Base-by-base conservation (phyloP, 164 flowering plant species). In the Dillenia turbinata region DNA sequence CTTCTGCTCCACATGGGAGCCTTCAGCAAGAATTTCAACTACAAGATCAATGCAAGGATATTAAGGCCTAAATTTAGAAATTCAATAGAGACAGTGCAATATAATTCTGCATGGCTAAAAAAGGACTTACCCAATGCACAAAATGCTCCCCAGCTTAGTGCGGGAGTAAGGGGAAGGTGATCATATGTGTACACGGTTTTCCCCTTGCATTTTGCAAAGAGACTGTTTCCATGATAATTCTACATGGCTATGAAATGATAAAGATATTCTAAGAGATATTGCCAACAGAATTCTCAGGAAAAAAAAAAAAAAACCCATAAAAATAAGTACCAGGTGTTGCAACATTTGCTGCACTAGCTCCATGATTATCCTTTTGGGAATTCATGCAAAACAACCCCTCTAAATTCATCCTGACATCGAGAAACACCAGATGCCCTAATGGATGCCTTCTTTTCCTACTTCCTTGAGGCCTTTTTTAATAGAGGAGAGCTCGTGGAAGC, bases 401-500 rank as follows among this genome's bases (percentile, higher is more conserved):
- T 10, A 61, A 26, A 44, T 19, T 61, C 65, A 44, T 9, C 45
- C 22, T 54, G 59, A 56, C 48, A 16, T 14, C 52, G 49, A 47
- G 70, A 54, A 56, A 50, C 56, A 64, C 63, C 65, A 22, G 71
- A 61, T 54, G 59, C 54, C 19, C 49, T 66, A 52, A 33, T 19
- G 10, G 40, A 54, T 68, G 33, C 61, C 73, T 71, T 79, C 69
- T 33, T 33, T 6, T 33, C 40, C 40, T 33, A 4, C 40, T 75
- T 81, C 65, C 74, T 77, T 50, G 82, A 71, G 66, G 65, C 60
- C 69, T 75, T 78, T 72, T 77, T 77, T 40, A 95, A 85, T 53
- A 92, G 71, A 67, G 99, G 97, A 61, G 68, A 47, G 97, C 97
- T 81, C 77, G 92, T 17, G 99, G 99, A 74, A 95, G 97, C 58